phyloP scores from a whole-genome alignment of 441 rosid genomes.

The Gossypium schwendimanii region DNA sequence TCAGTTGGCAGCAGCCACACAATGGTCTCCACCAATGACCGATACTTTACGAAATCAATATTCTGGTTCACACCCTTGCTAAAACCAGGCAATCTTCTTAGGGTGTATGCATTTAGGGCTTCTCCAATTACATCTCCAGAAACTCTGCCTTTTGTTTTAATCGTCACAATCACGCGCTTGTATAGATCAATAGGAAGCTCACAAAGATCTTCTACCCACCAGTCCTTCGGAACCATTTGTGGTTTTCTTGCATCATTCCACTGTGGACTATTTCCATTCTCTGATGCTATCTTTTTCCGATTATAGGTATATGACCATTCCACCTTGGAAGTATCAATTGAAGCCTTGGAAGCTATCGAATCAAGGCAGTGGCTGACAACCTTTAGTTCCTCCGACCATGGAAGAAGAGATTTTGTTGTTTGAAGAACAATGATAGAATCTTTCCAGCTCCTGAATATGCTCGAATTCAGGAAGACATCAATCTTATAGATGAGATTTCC shows the following conservation, averaged over 20 bases:
- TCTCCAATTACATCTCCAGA: constrained; percentile 62
- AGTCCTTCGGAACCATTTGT: constrained; percentile 67
- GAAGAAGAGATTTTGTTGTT: constrained; percentile 56
- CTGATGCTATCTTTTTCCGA: constrained; percentile 59
- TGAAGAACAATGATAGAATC: constrained; percentile 83
- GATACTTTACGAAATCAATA: constrained; percentile 48
- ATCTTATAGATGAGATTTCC: constrained; percentile 82
- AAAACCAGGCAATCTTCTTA: constrained; percentile 69
- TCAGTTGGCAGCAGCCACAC: constrained; percentile 61
- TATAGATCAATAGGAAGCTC: constrained; percentile 73
- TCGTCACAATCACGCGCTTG: constrained; percentile 53
- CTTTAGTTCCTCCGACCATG: constrained; percentile 53
- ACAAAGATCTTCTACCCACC: constrained; percentile 97
- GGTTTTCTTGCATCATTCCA: constrained; percentile 57
- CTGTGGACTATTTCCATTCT: constrained; percentile 41
- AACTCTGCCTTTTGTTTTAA: constrained; percentile 50
- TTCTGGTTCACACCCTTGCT: constrained; percentile 49
- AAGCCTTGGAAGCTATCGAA: constrained; percentile 67
- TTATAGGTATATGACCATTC: constrained; percentile 70
- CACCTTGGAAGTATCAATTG: constrained; percentile 63
- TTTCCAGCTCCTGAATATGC: constrained; percentile 85
- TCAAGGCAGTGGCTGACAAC: constrained; percentile 61
- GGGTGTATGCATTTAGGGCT: constrained; percentile 63
- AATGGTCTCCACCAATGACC: constrained; percentile 57
- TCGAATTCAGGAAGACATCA: constrained; percentile 85